Evolutionary conservation across 2,329 filamentous ascomycete genomes (phyloP).

Genomic region (Capronia americana): DNA sequence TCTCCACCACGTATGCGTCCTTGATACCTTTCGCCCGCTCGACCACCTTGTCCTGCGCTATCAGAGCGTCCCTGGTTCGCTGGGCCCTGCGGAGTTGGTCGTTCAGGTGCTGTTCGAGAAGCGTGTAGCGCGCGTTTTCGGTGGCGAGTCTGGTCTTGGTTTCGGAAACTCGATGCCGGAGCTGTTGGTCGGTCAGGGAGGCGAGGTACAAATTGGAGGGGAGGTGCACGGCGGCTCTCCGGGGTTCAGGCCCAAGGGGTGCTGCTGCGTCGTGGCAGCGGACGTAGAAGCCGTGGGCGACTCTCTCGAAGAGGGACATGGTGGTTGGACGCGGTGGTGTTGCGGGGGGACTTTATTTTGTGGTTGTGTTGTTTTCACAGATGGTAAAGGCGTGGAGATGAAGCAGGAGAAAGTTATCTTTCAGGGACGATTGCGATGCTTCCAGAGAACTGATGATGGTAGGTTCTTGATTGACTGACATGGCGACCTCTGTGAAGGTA

Average conservation of each 20-base stretch:
- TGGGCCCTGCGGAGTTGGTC: neutral
- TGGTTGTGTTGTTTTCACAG: neutral
- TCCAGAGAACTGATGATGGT: neutral
- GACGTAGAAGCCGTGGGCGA: neutral
- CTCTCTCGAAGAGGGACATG: neutral
- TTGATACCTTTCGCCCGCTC: neutral
- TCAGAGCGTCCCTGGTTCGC: neutral
- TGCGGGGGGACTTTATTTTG: neutral
- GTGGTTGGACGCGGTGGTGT: neutral
- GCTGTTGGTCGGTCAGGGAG: neutral
- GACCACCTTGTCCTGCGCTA: neutral
- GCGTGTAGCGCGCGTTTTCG: neutral
- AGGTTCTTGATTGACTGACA: neutral
- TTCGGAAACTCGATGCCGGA: neutral
- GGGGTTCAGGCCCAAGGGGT: neutral
- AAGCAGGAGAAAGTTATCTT: too few species aligned
- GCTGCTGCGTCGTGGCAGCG: neutral
- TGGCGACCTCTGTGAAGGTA: neutral
- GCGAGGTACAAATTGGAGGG: neutral
- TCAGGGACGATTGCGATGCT: too few species aligned
- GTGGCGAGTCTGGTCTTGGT: neutral
- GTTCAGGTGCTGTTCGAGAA: neutral
- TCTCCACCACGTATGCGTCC: neutral
- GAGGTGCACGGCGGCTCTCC: too few species aligned
- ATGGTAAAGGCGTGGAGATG: neutral